Base-by-base conservation (phyloP, 1,284 basidiomycete genomes). In the Ustilago bromivora region DNA sequence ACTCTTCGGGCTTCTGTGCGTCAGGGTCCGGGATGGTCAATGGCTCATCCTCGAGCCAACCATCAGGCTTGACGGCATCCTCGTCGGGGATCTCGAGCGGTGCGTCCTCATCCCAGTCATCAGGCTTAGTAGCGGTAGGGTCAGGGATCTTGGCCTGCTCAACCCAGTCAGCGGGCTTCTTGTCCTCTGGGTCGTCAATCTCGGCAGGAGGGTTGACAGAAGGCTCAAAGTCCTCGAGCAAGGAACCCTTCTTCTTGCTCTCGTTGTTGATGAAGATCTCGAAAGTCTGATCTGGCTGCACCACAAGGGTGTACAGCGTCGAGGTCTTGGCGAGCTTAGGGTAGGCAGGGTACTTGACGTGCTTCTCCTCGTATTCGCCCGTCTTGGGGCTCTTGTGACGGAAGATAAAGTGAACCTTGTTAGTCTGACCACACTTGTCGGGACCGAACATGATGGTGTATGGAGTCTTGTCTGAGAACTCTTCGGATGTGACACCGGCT, bases 1-100 rank as follows among this genome's bases (percentile, higher is more conserved):
- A 99, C 88, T 99, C 97, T 87, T 98, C 96, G 35, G 97, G 97
- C 90, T 98, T 98, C 88, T 92, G 91, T 54, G 95, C 92, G 80
- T 95, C 93, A 2, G 97, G 96, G 87, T 99, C 97, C 58, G 95
- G 91, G 78, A 98, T 91, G 59, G 88, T 89, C 68, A 90, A 87
- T 3, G 92, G 91, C 87, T 98, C 96, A 72, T 98, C 89, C 79
- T 94, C 94, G 76, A 98, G 91, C 97, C 97, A 99, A 84, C 94
- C 95, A 73, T 92, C 94, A 57, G 97, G 97, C 89, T 94, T 96
- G 77, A 88, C 89, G 51, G 96, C 96, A 9, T 93, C 92, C 77
- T 91, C 91, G 83, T 99, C 97, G 59, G 89, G 88, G 83, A 99
- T 93, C 71, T 75, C 77, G 36, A 69, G 43, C 34, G 82, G 82